Percentiles rank a stretch among this genome's conserved stretches.
phyloP scores from a whole-genome alignment of 768 basidiomycete species.

The Termitomyces titanicus region DNA sequence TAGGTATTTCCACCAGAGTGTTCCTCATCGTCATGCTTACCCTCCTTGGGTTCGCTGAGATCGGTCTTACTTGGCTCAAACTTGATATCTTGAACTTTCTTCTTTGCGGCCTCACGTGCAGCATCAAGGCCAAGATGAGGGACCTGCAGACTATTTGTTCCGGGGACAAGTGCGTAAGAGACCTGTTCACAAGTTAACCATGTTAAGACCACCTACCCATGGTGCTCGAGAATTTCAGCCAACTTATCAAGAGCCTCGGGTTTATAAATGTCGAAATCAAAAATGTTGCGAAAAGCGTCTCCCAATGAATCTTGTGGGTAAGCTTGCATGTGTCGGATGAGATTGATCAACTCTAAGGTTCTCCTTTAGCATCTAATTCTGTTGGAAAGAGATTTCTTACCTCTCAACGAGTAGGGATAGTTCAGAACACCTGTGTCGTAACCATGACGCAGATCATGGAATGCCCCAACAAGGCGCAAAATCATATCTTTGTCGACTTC shows the following conservation, averaged over 20 bases:
- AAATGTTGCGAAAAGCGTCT: constrained; percentile 59
- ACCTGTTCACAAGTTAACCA: not conserved
- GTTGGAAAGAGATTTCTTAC: constrained; percentile 24
- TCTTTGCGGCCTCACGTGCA: constrained; percentile 48
- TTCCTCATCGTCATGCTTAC: constrained; percentile 58
- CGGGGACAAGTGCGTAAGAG: not conserved
- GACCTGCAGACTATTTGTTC: constrained; percentile 45
- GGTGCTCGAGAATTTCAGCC: constrained; percentile 51
- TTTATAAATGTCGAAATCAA: constrained; percentile 69
- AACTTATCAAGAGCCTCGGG: constrained; percentile 63
- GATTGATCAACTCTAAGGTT: constrained; percentile 55
- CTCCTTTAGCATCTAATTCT: not conserved
- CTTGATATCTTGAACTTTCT: constrained; percentile 51
- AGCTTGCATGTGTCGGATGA: constrained; percentile 59
- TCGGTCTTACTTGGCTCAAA: constrained; percentile 54
- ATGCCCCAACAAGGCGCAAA: constrained; percentile 54
- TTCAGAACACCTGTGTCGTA: constrained; percentile 55
- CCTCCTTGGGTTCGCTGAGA: constrained; percentile 55
- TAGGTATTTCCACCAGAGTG: constrained; percentile 64
- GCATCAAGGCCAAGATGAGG: constrained; percentile 54
- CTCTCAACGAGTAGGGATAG: constrained; percentile 70
- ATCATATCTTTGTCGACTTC: constrained; percentile 52
- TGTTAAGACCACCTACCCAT: constrained; percentile 40
- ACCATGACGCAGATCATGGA: constrained; percentile 57
- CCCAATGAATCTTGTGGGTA: constrained; percentile 57